These are phyloP conservation scores for Leptoxyphium fumago DNA, from an alignment of 2,329 filamentous ascomycete species.

Conservation along the genomic window DNA sequence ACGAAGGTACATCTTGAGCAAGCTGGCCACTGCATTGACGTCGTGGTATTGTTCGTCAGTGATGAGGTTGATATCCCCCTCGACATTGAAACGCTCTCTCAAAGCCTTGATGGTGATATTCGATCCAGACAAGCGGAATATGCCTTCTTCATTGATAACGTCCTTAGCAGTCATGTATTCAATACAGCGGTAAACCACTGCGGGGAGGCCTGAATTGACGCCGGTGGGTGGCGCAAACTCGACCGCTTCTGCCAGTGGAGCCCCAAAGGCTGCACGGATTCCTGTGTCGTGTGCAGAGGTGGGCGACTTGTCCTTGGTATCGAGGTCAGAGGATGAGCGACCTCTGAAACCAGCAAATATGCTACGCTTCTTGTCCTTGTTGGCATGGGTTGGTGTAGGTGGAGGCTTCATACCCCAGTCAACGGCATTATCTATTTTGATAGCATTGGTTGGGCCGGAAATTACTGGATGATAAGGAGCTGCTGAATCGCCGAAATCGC, in stretches of 20 bases:
- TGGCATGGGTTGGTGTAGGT: slow-evolving; percentile 22
- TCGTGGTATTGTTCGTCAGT: slow-evolving; percentile 74
- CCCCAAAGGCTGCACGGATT: slow-evolving; percentile 56
- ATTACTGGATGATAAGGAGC: slow-evolving; percentile 38
- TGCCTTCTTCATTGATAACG: slow-evolving; percentile 76
- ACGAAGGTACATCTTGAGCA: slow-evolving; percentile 85
- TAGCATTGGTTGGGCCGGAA: slow-evolving; percentile 71
- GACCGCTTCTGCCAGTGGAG: slow-evolving; percentile 72
- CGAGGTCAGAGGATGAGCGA: slow-evolving; percentile 55
- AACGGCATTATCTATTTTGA: slow-evolving; percentile 68
- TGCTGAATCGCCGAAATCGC: slow-evolving; percentile 14
- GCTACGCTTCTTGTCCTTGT: slow-evolving; percentile 73
- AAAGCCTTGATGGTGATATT: slow-evolving; percentile 86
- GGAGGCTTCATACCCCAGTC: slow-evolving; percentile 67
- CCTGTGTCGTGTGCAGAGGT: background rate
- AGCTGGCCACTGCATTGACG: slow-evolving; percentile 85
- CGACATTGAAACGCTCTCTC: slow-evolving; percentile 81
- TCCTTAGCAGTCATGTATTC: slow-evolving; percentile 79
- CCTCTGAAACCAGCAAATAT: slow-evolving; percentile 47
- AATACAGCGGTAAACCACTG: slow-evolving; percentile 89
- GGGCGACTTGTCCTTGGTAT: slow-evolving; percentile 10
- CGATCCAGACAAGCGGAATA: slow-evolving; percentile 93
- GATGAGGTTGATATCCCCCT: slow-evolving; percentile 80
- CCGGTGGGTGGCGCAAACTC: slow-evolving; percentile 61
- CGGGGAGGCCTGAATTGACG: slow-evolving; percentile 62